Percentiles rank a stretch among this genome's conserved stretches.
phyloP scores from a whole-genome alignment of 768 basidiomycete genomes.

The Chalciporus piperatus region DNA sequence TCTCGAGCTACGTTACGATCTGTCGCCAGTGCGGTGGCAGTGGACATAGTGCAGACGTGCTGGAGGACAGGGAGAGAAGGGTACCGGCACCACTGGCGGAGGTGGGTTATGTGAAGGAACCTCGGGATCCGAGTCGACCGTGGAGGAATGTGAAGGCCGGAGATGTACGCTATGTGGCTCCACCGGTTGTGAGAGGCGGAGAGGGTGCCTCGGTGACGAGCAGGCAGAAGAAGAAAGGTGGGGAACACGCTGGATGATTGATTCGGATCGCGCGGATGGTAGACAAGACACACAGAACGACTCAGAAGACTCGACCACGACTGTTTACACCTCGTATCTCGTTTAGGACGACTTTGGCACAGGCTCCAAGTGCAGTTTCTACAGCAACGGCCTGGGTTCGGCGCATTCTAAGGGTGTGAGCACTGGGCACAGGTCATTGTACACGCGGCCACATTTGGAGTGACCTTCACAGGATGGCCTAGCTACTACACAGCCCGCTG shows the following conservation, averaged over 20 bases:
- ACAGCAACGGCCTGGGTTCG: too few species aligned
- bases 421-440: too few species aligned
- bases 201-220: background rate
- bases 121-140: constrained; percentile 32
- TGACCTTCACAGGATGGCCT: too few species aligned
- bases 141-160: constrained; percentile 43
- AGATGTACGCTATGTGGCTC: constrained; percentile 38
- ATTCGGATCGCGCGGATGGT: background rate
- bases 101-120: constrained; percentile 34
- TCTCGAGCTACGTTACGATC: constrained; percentile 55
- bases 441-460: too few species aligned
- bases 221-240: constrained; percentile 4
- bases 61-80: constrained; percentile 36
- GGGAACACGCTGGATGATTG: background rate
- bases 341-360: background rate
- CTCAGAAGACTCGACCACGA: background rate
- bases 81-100: constrained; percentile 38
- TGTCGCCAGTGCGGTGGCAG: constrained; percentile 51
- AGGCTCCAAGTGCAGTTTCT: too few species aligned
- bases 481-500: too few species aligned
- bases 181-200: constrained; percentile 7
- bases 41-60: background rate
- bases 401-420: too few species aligned
- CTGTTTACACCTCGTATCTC: background rate
- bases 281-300: background rate